A percentile compares a stretch with the other conserved stretches of the same genome.
Conservation (phyloP, 2,329 filamentous ascomycete genomes). For the Sporothrix inflata region DNA sequence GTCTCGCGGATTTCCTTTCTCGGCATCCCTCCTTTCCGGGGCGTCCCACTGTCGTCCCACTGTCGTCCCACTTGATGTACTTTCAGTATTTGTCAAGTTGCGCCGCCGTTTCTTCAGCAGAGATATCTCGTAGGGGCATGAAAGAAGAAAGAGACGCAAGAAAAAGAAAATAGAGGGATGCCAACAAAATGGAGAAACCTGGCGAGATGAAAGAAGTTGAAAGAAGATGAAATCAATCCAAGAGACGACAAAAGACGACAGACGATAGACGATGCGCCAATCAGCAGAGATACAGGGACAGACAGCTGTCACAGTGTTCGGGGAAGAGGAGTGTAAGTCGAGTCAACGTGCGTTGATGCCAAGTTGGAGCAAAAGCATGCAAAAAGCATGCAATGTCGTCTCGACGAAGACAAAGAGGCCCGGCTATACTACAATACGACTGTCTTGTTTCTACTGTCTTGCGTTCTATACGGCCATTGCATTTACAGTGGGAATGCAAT, state of each 20-base stretch:
- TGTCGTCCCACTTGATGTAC: not conserved
- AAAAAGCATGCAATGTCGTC: not conserved
- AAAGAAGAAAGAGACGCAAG: not conserved
- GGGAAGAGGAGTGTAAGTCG: not conserved
- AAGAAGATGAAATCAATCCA: not conserved
- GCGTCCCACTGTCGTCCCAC: not conserved
- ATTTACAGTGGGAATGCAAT: not conserved
- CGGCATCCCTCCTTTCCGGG: slow-evolving; percentile 1
- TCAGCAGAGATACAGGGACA: not conserved
- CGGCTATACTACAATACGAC: not conserved
- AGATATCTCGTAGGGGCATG: not conserved
- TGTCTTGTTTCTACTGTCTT: not conserved
- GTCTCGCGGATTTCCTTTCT: slow-evolving; percentile 12
- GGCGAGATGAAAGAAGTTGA: not conserved
- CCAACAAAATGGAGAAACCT: not conserved
- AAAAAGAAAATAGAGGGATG: not conserved
- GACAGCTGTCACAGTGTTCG: not conserved
- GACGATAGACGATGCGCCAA: not conserved
- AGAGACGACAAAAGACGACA: not conserved
- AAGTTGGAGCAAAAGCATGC: not conserved
- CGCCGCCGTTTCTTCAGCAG: not conserved
- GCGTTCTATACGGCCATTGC: not conserved
- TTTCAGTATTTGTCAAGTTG: not conserved
- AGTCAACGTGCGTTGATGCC: too few species aligned
- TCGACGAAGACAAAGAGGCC: not conserved